Base-by-base conservation (phyloP, 805 yeast species). In the Lipomyces orientalis region DNA sequence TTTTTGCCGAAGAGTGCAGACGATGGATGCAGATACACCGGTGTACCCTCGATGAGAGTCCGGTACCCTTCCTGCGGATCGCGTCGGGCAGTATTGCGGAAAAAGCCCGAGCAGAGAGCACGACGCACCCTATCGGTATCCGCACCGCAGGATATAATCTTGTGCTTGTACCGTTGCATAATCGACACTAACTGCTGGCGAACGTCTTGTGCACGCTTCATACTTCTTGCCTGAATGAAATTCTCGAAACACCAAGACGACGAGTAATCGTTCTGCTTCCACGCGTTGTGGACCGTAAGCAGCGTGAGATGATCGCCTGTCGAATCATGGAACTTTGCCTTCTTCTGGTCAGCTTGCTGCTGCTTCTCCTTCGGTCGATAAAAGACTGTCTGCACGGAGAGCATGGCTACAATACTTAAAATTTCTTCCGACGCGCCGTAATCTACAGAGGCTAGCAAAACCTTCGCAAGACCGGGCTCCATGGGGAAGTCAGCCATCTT, bases 401-500 rank as follows among this genome's bases (percentile, higher is more conserved):
- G 78, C 94, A 94, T 91, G 0, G 98, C 83, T 12, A 93, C 85
- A 12, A 95, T 86, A 0, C 92, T 86, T 22, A 93, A 75, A 1
- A 92, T 83, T 69, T 91, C 95, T 1, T 84, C 83, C 1, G 88
- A 82, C 60, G 96, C 93, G 0, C 85, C 81, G 61, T 82, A 82
- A 14, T 82, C 82, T 0, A 85, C 86, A 60, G 97, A 87, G 0
- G 87, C 80, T 12, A 94, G 77, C 39, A 95, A 76, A 6, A 88
- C 87, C 76, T 90, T 91, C 7, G 97, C 88, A 74, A 93, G 83
- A 83, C 91, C 91, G 3, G 98, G 98, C 72, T 92, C 97, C 70
- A 93, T 85, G 0, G 99, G 99, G 73, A 93, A 91, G 66, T 89
- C 92, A 1, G 97, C 89, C 97, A 95, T 93, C 69, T 86, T 85